Base-by-base conservation (phyloP, 176 grass and related monocot species). In the Alopecurus myosuroides region DNA sequence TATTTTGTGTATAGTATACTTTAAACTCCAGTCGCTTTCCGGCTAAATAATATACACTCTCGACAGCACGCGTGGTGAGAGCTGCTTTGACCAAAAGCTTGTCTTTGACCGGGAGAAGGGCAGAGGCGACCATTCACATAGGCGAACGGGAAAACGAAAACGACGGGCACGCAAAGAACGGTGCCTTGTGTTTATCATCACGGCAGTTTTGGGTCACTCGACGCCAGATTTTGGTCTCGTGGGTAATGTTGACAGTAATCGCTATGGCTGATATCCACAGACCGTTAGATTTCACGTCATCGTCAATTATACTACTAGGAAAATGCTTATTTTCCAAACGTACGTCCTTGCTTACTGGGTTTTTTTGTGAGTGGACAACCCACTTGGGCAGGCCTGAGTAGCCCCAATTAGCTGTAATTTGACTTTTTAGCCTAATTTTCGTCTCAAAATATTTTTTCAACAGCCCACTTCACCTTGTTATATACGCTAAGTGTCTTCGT, bases 41-140 rank as follows among this genome's bases (percentile, higher is more conserved):
- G 9, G 33, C 71, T 30, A 58, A 23, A 36, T 67, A 64, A 18
- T 3, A n/a, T n/a, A n/a, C n/a, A n/a, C 6, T n/a, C 2, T 53
- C 66, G 74, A 83, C 67, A 83, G 17, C 84, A 83, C 74, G 79
- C 84, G 79, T 56, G 88, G 74, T 52, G n/a, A 53, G 46, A 57
- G 84, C 65, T 90, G 84, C 64, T 83, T 86, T 86, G 88, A 86
- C 74, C 66, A 3, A 67, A 64, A 74, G 84, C 15, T 62, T 23
- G 84, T 31, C 80, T 83, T 86, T 90, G 84, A 86, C 79, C 66
- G 56, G 74, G 65, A 1, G 7, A 25, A 61, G 82, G 84, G 84
- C 42, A 82, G 53, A 40, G 10, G 20, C 41, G 88, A 81, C 70
- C 15, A 2, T 85, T 57, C 57, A 57, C 30, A 46, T 36, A 4